Evolutionary conservation across 768 basidiomycete genomes (phyloP).

Genomic region (Amylocystis lapponica): DNA sequence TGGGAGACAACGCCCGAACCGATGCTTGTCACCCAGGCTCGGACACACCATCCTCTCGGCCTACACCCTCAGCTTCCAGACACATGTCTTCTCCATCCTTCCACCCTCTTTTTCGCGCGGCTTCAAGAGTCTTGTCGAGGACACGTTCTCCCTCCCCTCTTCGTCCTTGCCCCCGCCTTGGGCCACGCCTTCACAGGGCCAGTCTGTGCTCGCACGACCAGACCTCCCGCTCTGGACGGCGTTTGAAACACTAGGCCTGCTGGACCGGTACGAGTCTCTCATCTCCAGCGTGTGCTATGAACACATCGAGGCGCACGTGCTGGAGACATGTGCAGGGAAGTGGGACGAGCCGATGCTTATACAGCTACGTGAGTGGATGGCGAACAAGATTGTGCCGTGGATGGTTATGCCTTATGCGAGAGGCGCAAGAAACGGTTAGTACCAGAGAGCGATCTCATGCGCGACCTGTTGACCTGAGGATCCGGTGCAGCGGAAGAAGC

Average conservation of each 20-base stretch:
- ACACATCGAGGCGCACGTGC: constrained; percentile 72
- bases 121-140: constrained; percentile 61
- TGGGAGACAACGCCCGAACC: not conserved
- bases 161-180: constrained; percentile 18
- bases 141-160: constrained; percentile 36
- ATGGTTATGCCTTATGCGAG: constrained; percentile 76
- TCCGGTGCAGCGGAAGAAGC: constrained; percentile 58
- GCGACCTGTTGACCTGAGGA: not conserved
- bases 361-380: constrained; percentile 69
- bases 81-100: constrained; percentile 64
- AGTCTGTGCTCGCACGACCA: constrained; percentile 20
- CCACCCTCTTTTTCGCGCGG: constrained; percentile 62
- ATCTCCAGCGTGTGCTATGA: constrained; percentile 83
- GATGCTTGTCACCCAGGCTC: constrained; percentile 36
- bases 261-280: constrained; percentile 79
- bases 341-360: constrained; percentile 67
- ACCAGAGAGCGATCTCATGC: not conserved
- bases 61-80: constrained; percentile 68
- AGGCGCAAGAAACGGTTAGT: constrained; percentile 51
- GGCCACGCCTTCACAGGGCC: constrained; percentile 7
- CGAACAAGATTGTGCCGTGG: constrained; percentile 77
- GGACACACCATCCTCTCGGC: constrained; percentile 53
- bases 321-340: constrained; percentile 55
- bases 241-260: constrained; percentile 66
- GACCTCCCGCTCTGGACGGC: constrained; percentile 45